Evolutionary conservation across 2,329 filamentous ascomycete species (phyloP).

Genomic region (Diaporthe sp.): DNA sequence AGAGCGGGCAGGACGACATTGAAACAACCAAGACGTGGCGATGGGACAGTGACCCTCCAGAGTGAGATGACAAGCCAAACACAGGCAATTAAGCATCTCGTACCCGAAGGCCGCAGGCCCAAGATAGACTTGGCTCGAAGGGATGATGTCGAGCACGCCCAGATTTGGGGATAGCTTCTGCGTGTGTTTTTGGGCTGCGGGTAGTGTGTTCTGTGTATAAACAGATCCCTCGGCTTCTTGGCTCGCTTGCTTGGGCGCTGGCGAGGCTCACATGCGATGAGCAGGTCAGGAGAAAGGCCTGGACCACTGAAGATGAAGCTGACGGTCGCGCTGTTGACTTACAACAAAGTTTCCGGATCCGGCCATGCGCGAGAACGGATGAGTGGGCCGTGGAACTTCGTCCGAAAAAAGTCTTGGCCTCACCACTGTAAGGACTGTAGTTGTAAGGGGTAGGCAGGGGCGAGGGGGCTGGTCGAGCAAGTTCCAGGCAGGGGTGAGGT

Average conservation of each 20-base stretch:
- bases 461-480: slow-evolving; percentile 15
- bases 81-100: slow-evolving; percentile 23
- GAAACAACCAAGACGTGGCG: slow-evolving; percentile 30
- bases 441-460: slow-evolving; percentile 21
- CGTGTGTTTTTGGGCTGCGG: background rate
- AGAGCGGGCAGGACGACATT: slow-evolving; percentile 13
- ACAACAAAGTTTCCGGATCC: slow-evolving; percentile 21
- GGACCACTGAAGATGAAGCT: background rate
- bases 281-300: background rate
- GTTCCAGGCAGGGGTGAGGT: slow-evolving; percentile 18
- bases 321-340: background rate
- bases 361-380: background rate
- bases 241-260: background rate
- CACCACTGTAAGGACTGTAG: slow-evolving; percentile 2
- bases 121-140: slow-evolving; percentile 14
- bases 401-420: slow-evolving; percentile 21
- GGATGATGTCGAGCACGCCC: slow-evolving; percentile 9
- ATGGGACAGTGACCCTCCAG: background rate
- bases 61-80: slow-evolving; percentile 26
- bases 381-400: slow-evolving; percentile 11
- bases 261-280: slow-evolving; percentile 7
- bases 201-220: no score
- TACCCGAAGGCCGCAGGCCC: slow-evolving; percentile 1
- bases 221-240: background rate
- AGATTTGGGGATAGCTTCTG: background rate